These are phyloP conservation scores for Botrytis tulipae DNA, from an alignment of 2,329 filamentous ascomycete genomes.

Conservation along the genomic window DNA sequence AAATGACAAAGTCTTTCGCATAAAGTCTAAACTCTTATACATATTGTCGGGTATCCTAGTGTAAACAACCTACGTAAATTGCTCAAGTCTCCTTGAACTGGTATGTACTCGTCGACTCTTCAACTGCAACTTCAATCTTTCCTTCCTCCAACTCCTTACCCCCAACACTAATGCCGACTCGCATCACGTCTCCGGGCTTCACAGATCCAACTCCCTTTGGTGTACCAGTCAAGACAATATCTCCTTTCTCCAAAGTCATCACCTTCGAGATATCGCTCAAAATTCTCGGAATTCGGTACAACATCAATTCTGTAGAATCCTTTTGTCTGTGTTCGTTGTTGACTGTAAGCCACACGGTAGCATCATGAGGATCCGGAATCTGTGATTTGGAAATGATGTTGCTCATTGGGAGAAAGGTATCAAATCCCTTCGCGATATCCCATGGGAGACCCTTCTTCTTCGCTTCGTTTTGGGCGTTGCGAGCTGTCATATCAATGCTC, in stretches of 20 bases:
- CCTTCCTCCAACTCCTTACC: constrained; percentile 85
- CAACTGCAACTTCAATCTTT: constrained; percentile 77
- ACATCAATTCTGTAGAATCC: constrained; percentile 90
- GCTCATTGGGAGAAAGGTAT: constrained; percentile 91
- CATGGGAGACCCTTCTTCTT: constrained; percentile 97
- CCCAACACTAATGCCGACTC: constrained; percentile 73
- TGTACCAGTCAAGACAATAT: constrained; percentile 94
- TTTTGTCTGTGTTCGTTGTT: constrained; percentile 76
- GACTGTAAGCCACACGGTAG: constrained; percentile 81
- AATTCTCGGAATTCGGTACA: constrained; percentile 85
- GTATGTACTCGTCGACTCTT: constrained; percentile 76
- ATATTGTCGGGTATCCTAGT: constrained; percentile 14
- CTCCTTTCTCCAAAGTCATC: constrained; percentile 89
- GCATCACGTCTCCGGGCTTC: constrained; percentile 81
- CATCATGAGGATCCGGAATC: constrained; percentile 84
- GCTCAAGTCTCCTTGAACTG: constrained; percentile 70
- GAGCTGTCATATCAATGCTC: constrained; percentile 94
- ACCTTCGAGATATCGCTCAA: constrained; percentile 90
- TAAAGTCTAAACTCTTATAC: neutral
- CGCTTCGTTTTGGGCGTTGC: constrained; percentile 92
- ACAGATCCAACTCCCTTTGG: constrained; percentile 93
- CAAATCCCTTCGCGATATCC: constrained; percentile 96
- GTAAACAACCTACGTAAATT: neutral
- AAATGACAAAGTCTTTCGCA: neutral
- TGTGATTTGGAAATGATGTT: constrained; percentile 74